Conservation (phyloP, 2,329 filamentous ascomycete species). For the Diplodia corticola region DNA sequence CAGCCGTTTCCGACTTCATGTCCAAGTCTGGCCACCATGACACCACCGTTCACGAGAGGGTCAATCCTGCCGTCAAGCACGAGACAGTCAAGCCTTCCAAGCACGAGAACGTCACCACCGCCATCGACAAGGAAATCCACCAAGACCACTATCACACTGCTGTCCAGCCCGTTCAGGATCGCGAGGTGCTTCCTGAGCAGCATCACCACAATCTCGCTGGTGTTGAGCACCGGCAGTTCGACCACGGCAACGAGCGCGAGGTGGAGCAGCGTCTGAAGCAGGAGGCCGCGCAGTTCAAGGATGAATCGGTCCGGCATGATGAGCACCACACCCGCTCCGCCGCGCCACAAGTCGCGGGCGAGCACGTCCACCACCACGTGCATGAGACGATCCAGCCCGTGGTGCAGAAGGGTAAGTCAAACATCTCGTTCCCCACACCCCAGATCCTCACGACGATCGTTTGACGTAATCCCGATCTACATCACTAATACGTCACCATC, state of each 20-base stretch:
- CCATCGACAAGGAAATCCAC: conserved; percentile 68
- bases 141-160: conserved; percentile 73
- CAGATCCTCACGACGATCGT: not conserved
- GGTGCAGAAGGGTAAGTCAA: conserved; percentile 55
- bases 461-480: no score
- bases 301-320: conserved; percentile 52
- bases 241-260: conserved; percentile 59
- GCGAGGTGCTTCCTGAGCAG: conserved; percentile 60
- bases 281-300: conserved; percentile 52
- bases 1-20: conserved; percentile 62
- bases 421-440: conserved; percentile 18
- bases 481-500: not conserved
- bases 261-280: conserved; percentile 42
- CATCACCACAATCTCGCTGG: conserved; percentile 61
- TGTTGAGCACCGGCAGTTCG: conserved; percentile 61
- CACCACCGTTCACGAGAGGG: conserved; percentile 66
- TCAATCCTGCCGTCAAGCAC: conserved; percentile 60
- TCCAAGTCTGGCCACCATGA: conserved; percentile 63
- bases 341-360: conserved; percentile 55
- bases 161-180: conserved; percentile 62
- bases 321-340: conserved; percentile 49
- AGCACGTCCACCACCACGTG: conserved; percentile 66
- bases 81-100: conserved; percentile 61
- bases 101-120: conserved; percentile 63
- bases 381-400: conserved; percentile 72